Evolutionary conservation across 2,329 filamentous ascomycete genomes (phyloP), one percentile per base, ranked within the genome.

Genomic region (Exophiala oligosperma): DNA sequence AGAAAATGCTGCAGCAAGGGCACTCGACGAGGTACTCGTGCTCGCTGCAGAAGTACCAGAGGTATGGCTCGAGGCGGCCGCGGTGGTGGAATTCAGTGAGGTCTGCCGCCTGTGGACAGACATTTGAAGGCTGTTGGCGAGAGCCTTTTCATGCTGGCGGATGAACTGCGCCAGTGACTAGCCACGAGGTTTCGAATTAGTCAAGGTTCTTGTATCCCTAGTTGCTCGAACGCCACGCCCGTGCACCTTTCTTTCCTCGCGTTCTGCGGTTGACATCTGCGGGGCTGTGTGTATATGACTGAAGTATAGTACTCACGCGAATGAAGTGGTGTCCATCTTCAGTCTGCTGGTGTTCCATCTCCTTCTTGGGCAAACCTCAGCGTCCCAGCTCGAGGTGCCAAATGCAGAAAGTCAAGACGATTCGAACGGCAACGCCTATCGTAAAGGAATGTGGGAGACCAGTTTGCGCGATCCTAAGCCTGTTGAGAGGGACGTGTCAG

Each of bases 81-180:
- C 78, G 56, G 84, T 76, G 14, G 24, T 32, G 66, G 83, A 84
- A 85, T 92, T 86, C 68, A 87, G 88, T 62, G 84, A 79, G 41
- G 81, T 78, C 62, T 84, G 83, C 69, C 90, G 86, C 38, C 62
- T 50, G 49, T 67, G 65, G 38, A 66, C 65, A 73, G 88, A 88
- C 68, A 95, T 82, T 74, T 97, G 93, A 63, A 97, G 81, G 68
- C 93, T 93, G 79, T 97, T 97, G 72, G 94, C 94, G 63, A 99
- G 84, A 38, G 92, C 93, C 78, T 96, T 96, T 77, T 99, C 94
- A 79, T 99, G 92, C 56, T 92, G 96, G 63, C 92, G 91, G 76
- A 99, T 92, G 77, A 96, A 97, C 77, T 88, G 88, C 72, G 93
- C 92, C 73, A 99, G 84, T 82, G 96, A 94, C 93, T 97, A 47